phyloP scores from a whole-genome alignment of 768 basidiomycete species.

The Leccinum incarnatum region DNA sequence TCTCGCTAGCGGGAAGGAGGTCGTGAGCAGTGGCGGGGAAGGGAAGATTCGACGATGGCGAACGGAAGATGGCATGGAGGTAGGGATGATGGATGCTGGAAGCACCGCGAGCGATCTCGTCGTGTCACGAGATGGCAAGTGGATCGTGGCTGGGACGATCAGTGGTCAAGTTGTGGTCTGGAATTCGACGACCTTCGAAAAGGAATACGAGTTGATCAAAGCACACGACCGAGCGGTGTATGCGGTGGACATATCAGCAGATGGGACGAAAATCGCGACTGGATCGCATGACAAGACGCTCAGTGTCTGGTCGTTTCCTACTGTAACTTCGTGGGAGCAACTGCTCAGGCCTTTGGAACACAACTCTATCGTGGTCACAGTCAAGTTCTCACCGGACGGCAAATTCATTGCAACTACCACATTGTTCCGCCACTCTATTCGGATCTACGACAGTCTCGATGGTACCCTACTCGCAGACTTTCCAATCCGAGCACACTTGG shows the following conservation, averaged over 20 bases:
- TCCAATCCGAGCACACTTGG: too few relatives aligned
- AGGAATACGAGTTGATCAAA: neutral
- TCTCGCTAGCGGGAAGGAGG: neutral
- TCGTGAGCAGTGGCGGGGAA: neutral
- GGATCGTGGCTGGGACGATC: neutral
- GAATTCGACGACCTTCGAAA: neutral
- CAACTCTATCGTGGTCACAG: too few relatives aligned
- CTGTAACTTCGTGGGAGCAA: too few relatives aligned
- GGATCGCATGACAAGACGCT: too few relatives aligned
- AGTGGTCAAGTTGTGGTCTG: neutral
- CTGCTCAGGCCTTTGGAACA: too few relatives aligned
- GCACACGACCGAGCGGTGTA: too few relatives aligned
- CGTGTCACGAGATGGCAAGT: neutral
- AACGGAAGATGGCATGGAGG: neutral
- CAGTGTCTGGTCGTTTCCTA: neutral
- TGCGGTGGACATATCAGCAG: neutral
- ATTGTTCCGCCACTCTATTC: too few relatives aligned
- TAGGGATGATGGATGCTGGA: neutral
- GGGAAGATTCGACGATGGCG: neutral
- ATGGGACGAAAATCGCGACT: neutral
- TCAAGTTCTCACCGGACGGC: too few relatives aligned
- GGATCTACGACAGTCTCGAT: too few relatives aligned
- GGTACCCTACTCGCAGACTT: too few relatives aligned
- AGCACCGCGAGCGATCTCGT: neutral
- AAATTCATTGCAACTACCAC: neutral